These are phyloP conservation scores for Phialophora expanda DNA, from an alignment of 2,329 filamentous ascomycete genomes.

Conservation along the genomic window DNA sequence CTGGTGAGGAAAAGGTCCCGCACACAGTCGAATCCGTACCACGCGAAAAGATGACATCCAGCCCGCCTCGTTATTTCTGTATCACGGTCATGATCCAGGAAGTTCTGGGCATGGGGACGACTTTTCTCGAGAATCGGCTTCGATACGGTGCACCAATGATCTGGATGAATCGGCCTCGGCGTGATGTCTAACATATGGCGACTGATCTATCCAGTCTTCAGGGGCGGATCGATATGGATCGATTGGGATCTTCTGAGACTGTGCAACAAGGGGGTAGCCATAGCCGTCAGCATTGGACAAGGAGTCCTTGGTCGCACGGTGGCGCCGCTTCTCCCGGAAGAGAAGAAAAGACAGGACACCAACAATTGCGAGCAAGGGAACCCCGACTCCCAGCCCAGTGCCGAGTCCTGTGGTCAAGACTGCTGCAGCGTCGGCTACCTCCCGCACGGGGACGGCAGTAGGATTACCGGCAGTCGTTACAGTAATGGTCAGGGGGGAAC, in stretches of 20 bases:
- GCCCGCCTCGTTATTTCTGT: not conserved
- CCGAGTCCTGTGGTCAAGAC: conserved; percentile 8
- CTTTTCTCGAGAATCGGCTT: conserved; percentile 16
- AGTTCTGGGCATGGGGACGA: conserved; percentile 2
- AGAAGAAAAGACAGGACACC: conserved; percentile 17
- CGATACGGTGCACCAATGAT: not conserved
- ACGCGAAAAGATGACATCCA: not conserved
- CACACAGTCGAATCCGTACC: not conserved
- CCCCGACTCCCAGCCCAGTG: conserved; percentile 18
- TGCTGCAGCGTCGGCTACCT: not conserved
- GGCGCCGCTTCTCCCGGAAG: conserved; percentile 19
- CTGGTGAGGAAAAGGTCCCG: not conserved
- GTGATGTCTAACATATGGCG: not conserved
- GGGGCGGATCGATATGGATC: not conserved
- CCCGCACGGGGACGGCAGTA: not conserved
- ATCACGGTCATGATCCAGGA: conserved; percentile 5
- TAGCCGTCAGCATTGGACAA: conserved; percentile 9
- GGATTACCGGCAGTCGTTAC: conserved; percentile 6
- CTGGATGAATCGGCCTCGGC: not conserved
- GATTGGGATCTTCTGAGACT: not conserved
- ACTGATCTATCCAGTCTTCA: not conserved
- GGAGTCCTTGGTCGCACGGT: not conserved
- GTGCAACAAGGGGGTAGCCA: conserved; percentile 17
- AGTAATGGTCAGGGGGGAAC: conserved; percentile 15
- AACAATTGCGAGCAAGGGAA: conserved; percentile 15